Base-by-base conservation (phyloP, 1,284 basidiomycete genomes). In the Calocybe gambosa region DNA sequence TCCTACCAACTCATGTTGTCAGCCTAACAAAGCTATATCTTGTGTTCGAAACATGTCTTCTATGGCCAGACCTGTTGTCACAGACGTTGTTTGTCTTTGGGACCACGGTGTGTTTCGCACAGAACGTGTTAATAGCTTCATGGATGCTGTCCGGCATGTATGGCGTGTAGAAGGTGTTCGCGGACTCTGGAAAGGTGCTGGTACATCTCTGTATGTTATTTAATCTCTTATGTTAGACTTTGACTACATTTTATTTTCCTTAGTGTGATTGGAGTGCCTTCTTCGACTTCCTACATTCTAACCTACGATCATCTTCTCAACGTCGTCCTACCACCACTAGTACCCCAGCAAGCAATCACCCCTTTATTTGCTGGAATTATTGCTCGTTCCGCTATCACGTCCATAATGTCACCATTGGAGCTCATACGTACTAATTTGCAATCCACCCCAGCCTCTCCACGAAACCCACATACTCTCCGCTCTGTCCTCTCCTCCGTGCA, bases 401-500 rank as follows among this genome's bases (percentile, higher is more conserved):
- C 90, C 1, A 63, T 92, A 29, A 80, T 82, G 36, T 96, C 93
- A 1, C 95, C 95, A 0, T 73, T 98, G 8, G 95, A 99, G 65
- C 85, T 99, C 55, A 73, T 99, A 54, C 83, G 95, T 26, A 99
- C 95, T 12, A 88, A 95, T 47, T 73, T 99, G 7, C 95, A 99
- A 62, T 92, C 93, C 18, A 89, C 87, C 5, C 87, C 88, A 15
- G 67, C 68, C 20, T 81, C 80, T 45, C 69, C 85, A 45, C 62
- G 74, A 49, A 75, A 75, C 37, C 85, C 88, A 21, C 80, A 89
- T 57, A 89, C 89, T 1, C 78, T 90, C 35, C 69, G 80, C 47
- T 82, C 84, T 45, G 79, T 88, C 31, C 64, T 87, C 47, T 50
- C 70, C 50, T 77, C 86, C 42, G 62, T 93, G 58, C 73, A 77